Evolutionary conservation across 1,284 basidiomycete genomes (phyloP).

Genomic region (Marasmius oreades): DNA sequence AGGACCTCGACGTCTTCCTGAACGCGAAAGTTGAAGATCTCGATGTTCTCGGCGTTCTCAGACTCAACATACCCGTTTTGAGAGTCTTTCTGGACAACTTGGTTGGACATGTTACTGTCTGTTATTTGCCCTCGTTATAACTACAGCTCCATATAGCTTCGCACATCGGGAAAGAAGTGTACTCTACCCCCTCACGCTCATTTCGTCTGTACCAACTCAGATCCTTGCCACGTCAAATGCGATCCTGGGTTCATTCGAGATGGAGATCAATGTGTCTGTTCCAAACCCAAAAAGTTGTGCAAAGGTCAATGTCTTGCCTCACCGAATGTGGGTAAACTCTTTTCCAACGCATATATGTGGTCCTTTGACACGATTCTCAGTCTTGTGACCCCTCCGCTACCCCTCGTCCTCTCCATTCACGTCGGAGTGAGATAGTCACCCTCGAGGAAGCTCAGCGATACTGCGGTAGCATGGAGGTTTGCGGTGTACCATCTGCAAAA

Average conservation of each 20-base stretch:
- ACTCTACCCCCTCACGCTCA: conserved; percentile 30
- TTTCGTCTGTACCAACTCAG: conserved; percentile 27
- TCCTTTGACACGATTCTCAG: neutral
- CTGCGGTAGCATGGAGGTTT: conserved; percentile 14
- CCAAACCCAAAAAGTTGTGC: conserved; percentile 8
- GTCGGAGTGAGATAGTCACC: conserved; percentile 9
- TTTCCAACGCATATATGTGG: neutral
- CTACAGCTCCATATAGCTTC: conserved; percentile 22
- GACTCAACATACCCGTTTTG: conserved; percentile 22
- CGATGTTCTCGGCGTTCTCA: conserved; percentile 23
- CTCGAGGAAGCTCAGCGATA: conserved; percentile 9
- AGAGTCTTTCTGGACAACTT: conserved; percentile 22
- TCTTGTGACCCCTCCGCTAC: conserved; percentile 9
- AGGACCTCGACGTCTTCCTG: conserved; percentile 37
- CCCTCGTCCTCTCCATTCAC: conserved; percentile 17
- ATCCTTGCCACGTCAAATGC: conserved; percentile 32
- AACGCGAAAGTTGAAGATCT: conserved; percentile 28
- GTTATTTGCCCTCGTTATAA: neutral
- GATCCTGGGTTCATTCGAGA: conserved; percentile 1
- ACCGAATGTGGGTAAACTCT: conserved; percentile 10
- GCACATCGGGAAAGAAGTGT: conserved; percentile 23
- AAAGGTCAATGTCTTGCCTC: conserved; percentile 11
- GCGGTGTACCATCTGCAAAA: conserved; percentile 14
- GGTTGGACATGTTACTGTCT: conserved; percentile 13
- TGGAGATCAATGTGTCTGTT: conserved; percentile 11